phyloP scores from a whole-genome alignment of 106 monocot genomes.

The Iris macrosiphon region DNA sequence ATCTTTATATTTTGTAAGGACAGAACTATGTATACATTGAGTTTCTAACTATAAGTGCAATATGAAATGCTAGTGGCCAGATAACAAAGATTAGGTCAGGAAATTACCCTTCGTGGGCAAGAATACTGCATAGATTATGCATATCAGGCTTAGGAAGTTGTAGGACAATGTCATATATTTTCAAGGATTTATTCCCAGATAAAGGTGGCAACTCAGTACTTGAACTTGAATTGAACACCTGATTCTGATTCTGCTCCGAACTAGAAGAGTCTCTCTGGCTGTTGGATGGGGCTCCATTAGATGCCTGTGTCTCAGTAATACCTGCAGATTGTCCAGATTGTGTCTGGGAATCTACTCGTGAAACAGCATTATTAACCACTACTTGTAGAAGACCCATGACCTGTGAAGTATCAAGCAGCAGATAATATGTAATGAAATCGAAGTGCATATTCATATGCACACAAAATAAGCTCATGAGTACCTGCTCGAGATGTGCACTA shows the following conservation, averaged over 20 bases:
- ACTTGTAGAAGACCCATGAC: conserved; percentile 72
- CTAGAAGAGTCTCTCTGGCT: conserved; percentile 16
- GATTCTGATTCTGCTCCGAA: conserved; percentile 20
- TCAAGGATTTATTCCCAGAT: conserved; percentile 17
- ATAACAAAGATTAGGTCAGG: neutral
- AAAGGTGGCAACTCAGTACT: too few relatives aligned
- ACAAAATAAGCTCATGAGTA: conserved; percentile 11
- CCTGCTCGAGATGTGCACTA: conserved; percentile 71
- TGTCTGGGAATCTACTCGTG: conserved; percentile 32
- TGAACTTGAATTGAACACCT: neutral
- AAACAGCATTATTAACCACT: conserved; percentile 50
- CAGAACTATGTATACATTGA: too few relatives aligned
- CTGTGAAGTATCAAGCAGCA: conserved; percentile 11
- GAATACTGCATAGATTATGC: conserved; percentile 51
- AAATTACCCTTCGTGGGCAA: conserved; percentile 62
- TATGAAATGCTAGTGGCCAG: neutral
- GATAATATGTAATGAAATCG: too few relatives aligned
- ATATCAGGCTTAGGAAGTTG: conserved; percentile 53
- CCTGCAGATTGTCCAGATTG: conserved; percentile 15
- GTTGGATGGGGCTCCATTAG: conserved; percentile 11
- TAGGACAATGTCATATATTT: conserved; percentile 36
- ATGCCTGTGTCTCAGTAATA: conserved; percentile 12
- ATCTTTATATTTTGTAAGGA: too few relatives aligned
- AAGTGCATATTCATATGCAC: neutral
- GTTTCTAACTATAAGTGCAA: neutral